Evolutionary conservation across 2,329 filamentous ascomycete genomes (phyloP).

Genomic region (Tolypocladium sp.): DNA sequence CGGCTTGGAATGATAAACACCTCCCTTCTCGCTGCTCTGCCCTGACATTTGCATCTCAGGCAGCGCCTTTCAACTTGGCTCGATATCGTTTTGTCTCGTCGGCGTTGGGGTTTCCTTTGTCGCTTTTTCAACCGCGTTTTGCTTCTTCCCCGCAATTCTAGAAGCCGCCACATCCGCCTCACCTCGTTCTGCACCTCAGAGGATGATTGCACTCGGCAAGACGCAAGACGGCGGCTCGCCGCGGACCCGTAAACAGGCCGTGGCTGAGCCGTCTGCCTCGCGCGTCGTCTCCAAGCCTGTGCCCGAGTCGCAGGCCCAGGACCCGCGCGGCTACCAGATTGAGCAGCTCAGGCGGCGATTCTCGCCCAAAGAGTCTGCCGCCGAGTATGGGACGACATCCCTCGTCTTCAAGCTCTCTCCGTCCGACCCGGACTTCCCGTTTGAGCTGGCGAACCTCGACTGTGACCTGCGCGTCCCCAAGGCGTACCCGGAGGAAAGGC

Average conservation of each 20-base stretch:
- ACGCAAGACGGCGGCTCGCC: constrained; percentile 17
- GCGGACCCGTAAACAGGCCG: constrained; percentile 33
- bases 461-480: constrained; percentile 59
- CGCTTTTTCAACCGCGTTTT: neutral
- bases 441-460: constrained; percentile 60
- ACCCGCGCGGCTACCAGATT: constrained; percentile 67
- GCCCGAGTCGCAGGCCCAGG: constrained; percentile 51
- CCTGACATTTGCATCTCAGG: neutral
- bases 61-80: neutral
- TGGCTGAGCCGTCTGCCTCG: constrained; percentile 30
- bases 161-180: neutral
- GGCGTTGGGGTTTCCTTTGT: neutral
- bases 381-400: constrained; percentile 40
- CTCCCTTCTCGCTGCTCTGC: neutral
- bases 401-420: constrained; percentile 58
- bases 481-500: constrained; percentile 49
- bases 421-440: constrained; percentile 78
- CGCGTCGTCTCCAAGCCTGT: constrained; percentile 56
- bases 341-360: constrained; percentile 64
- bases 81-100: neutral
- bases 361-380: constrained; percentile 33
- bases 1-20: neutral
- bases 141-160: neutral
- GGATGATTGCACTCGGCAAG: constrained; percentile 29
- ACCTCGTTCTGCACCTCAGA: neutral